Base-by-base conservation (phyloP, 1,139 yeast genomes). In the Yamadazyma oceani region DNA sequence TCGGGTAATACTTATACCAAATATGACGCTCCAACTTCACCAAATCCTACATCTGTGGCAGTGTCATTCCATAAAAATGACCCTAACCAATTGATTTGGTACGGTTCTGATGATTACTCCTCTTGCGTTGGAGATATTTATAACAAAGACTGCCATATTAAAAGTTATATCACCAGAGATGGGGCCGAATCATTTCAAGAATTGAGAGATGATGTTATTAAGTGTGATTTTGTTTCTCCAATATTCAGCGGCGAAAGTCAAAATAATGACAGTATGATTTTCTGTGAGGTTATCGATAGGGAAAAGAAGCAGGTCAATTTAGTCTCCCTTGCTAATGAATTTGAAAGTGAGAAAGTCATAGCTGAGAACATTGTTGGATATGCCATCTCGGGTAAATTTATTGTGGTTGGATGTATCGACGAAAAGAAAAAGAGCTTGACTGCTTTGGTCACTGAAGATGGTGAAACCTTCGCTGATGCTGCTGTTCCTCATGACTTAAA, bases 361-460 rank as follows among this genome's bases (percentile, higher is more conserved):
- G 60, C 64, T 37, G 63, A 65, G 21, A 47, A 61, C 40, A 55
- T 66, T 19, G 64, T 66, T n/a, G 75, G 73, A 0, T 64, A 58
- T 44, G 75, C 69, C 9, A 51, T 64, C 23, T 60, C 65, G 25
- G 66, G 86, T 3, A 80, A 78, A 27, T 92, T 75, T 53, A 69
- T 85, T 22, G 77, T 90, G 26, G 85, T 82, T 34, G 96, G 96
- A 0, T 64, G 71, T 2, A 66, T 82, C 5, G 63, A 64, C 24
- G 58, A 61, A 10, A 64, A 63, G 13, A 60, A 58, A 19, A 35
- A 38, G 11, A 60, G 78, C 1, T 66, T 90, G 42, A 71, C 71
- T 38, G 89, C 95, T 0, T 74, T 70, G 50, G 90, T 88, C 0
- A 82, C 97, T 1, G 74, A 81, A 26, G 95, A 92, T 61, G 98